A percentile compares a stretch with the other conserved stretches of the same genome.
Evolutionary conservation across 1,139 yeast species (phyloP).

Genomic region (Petasospora fabianii): DNA sequence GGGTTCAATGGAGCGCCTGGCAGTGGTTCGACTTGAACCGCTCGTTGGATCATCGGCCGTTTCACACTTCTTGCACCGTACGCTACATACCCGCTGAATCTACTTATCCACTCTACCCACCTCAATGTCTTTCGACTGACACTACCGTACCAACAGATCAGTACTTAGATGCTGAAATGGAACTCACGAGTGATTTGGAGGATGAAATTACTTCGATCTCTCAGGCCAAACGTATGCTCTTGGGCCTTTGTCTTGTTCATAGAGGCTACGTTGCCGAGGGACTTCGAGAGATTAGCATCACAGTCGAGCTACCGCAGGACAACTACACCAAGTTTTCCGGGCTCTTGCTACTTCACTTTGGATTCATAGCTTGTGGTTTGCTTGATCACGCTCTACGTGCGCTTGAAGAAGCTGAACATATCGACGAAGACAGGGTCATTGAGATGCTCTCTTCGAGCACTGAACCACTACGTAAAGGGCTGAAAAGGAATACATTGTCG

Average conservation of each 20-base stretch:
- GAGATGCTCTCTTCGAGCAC: not conserved
- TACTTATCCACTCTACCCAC: not conserved
- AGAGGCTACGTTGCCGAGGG: constrained; percentile 13
- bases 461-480: not conserved
- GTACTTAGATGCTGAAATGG: constrained; percentile 8
- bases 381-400: not conserved
- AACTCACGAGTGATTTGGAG: not conserved
- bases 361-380: constrained; percentile 3
- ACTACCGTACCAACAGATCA: too few species aligned
- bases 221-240: constrained; percentile 6
- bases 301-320: constrained; percentile 9
- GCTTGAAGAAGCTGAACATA: constrained; percentile 1
- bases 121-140: too few species aligned
- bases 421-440: not conserved
- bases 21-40: constrained; percentile 2
- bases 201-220: not conserved
- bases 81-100: constrained; percentile 3
- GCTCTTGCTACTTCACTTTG: constrained; percentile 12
- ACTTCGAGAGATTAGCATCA: constrained; percentile 18
- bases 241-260: constrained; percentile 17
- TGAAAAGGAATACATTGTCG: not conserved
- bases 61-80: constrained; percentile 6
- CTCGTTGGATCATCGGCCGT: constrained; percentile 6
- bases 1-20: not conserved
- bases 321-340: not conserved